These are phyloP conservation scores for Sporodiniella umbellata DNA, from an alignment of 371 early-diverging fungal genomes.

Conservation along the genomic window DNA sequence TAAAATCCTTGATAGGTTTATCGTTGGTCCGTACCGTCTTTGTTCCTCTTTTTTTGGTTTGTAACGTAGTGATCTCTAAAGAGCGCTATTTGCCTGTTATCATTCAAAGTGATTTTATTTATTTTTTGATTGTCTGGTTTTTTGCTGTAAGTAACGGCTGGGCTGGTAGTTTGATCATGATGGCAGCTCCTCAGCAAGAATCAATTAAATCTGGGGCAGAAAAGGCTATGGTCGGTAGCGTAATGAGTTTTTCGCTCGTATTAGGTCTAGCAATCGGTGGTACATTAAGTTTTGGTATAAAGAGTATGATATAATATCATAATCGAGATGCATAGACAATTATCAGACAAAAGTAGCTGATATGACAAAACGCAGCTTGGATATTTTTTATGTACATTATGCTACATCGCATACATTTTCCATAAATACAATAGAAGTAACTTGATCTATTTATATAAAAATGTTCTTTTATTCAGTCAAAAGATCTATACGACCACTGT, in stretches of 20 bases:
- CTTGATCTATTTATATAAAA: no score
- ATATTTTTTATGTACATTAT: no score
- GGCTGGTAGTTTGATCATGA: slow-evolving; percentile 69
- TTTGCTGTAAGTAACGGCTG: slow-evolving; percentile 74
- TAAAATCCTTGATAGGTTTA: slow-evolving; percentile 36
- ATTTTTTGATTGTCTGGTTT: slow-evolving; percentile 56
- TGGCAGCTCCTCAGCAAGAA: slow-evolving; percentile 67
- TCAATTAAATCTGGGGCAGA: slow-evolving; percentile 26
- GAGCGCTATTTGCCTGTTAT: slow-evolving; percentile 46
- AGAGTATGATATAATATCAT: slow-evolving; percentile 39
- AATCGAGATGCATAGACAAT: neutral
- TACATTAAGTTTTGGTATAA: slow-evolving; percentile 50
- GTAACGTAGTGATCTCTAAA: slow-evolving; percentile 59
- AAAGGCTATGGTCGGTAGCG: slow-evolving; percentile 60
- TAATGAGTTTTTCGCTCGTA: slow-evolving; percentile 70
- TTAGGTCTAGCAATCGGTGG: slow-evolving; percentile 72
- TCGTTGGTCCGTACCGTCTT: slow-evolving; percentile 56
- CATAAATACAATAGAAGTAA: no score
- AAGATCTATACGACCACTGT: slow-evolving; percentile 28
- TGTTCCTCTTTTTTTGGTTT: slow-evolving; percentile 68
- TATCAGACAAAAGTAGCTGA: no score
- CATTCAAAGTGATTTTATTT: slow-evolving; percentile 60
- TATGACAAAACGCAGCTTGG: no score
- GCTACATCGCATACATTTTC: no score
- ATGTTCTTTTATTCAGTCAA: neutral